Evolutionary conservation across 2,329 filamentous ascomycete genomes (phyloP), one percentile per base, ranked within the genome.

Genomic region (Leptographium flavum): DNA sequence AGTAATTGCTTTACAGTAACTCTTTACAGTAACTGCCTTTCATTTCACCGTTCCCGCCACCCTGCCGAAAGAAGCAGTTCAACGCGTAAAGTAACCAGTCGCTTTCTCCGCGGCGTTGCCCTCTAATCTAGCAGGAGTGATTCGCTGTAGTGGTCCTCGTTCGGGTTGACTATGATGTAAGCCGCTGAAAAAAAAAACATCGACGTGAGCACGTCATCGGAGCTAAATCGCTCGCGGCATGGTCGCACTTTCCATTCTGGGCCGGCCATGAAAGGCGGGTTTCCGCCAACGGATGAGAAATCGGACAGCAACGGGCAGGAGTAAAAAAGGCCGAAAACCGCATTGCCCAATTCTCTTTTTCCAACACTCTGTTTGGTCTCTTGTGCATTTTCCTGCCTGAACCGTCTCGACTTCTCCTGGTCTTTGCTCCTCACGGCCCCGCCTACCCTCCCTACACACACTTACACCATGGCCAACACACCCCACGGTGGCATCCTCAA

Each of bases 401-500:
- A n/a, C n/a, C n/a, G n/a, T n/a, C n/a, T n/a, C n/a, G n/a, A 21
- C 31, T 23, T 35, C 23, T 27, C 6, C 7, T 33, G 22, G 23
- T 13, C 14, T 32, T 36, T 19, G 15, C n/a, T 15, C n/a, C 14
- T 33, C 30, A 31, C 9, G 39, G 4, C n/a, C n/a, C n/a, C n/a
- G n/a, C n/a, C n/a, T n/a, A n/a, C n/a, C n/a, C n/a, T n/a, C n/a
- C n/a, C n/a, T n/a, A n/a, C n/a, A n/a, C n/a, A n/a, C 32, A 35
- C 39, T 28, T 31, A 42, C 53, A 70, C 53, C 54, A 81, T 81
- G 77, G 76, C 77, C 58, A 81, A 81, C 65, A 57, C 76, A 63
- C 84, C 85, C 54, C 83, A 92, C 62, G 90, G 90, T 69, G 92
- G 92, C 61, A 73, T 90, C 73, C 85, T 98, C 60, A 96, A 96